A percentile compares a stretch with the other conserved stretches of the same genome.
Evolutionary conservation across 768 basidiomycete species (phyloP).

Genomic region (Hericium coralloides): DNA sequence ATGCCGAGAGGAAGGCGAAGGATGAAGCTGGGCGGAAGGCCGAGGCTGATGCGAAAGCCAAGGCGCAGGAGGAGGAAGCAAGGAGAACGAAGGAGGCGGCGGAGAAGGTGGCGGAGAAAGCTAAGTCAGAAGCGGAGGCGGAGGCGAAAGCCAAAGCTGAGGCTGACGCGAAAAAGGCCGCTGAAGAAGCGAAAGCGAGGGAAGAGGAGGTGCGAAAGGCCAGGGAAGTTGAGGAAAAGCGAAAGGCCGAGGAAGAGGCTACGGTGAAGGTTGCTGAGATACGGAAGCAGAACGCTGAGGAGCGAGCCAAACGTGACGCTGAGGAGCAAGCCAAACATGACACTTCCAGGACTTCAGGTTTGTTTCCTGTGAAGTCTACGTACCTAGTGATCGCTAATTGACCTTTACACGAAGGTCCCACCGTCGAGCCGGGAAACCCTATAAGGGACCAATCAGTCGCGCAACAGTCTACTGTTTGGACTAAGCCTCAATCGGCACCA

Average conservation of each 20-base stretch:
- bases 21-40: background rate
- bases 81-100: background rate
- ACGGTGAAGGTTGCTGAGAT: background rate
- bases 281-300: background rate
- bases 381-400: no score
- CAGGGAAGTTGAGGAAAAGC: background rate
- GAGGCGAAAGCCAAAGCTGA: background rate
- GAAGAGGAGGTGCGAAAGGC: background rate
- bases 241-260: background rate
- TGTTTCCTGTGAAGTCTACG: no score
- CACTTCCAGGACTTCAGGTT: background rate
- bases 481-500: no score
- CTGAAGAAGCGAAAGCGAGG: background rate
- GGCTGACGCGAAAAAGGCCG: no score
- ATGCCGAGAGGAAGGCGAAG: background rate
- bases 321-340: background rate
- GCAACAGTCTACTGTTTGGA: no score
- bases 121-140: background rate
- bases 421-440: no score
- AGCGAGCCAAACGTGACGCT: background rate
- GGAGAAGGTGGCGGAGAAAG: background rate
- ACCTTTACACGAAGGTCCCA: no score
- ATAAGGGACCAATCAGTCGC: no score
- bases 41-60: background rate
- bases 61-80: background rate